These are phyloP conservation scores for Helotiales sp. DNA, from an alignment of 2,329 filamentous ascomycete species.

Conservation along the genomic window DNA sequence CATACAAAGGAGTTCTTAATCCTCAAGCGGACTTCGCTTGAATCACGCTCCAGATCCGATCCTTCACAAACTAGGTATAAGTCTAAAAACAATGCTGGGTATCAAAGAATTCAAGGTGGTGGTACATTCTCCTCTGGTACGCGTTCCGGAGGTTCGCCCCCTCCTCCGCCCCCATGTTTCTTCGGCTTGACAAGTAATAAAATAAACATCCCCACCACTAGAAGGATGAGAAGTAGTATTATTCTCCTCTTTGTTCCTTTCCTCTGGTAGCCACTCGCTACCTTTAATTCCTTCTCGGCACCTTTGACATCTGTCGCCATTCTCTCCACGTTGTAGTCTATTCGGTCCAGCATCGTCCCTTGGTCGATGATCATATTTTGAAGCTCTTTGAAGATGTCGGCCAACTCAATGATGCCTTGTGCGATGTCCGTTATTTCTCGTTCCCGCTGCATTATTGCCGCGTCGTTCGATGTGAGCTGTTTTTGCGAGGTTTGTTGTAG, in stretches of 20 bases:
- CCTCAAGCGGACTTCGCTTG: no score
- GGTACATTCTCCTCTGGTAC: slow-evolving; percentile 25
- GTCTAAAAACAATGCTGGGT: neutral
- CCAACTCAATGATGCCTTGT: slow-evolving; percentile 94
- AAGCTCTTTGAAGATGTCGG: slow-evolving; percentile 94
- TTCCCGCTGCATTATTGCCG: slow-evolving; percentile 86
- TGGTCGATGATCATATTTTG: slow-evolving; percentile 95
- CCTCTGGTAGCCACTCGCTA: slow-evolving; percentile 86
- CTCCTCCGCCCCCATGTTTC: slow-evolving; percentile 18
- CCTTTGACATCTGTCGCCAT: slow-evolving; percentile 93
- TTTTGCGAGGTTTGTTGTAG: slow-evolving; percentile 72
- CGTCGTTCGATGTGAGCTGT: slow-evolving; percentile 73
- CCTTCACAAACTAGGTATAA: neutral
- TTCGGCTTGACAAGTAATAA: slow-evolving; percentile 69
- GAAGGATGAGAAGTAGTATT: slow-evolving; percentile 80
- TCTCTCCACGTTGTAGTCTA: slow-evolving; percentile 96
- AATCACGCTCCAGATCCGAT: no score
- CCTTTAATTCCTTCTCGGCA: slow-evolving; percentile 87
- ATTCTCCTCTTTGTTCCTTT: slow-evolving; percentile 89
- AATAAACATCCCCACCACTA: slow-evolving; percentile 87
- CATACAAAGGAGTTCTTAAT: no score
- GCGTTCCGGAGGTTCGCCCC: slow-evolving; percentile 7
- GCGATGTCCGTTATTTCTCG: slow-evolving; percentile 97
- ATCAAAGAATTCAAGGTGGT: slow-evolving; percentile 24
- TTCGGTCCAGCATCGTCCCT: slow-evolving; percentile 87